Evolutionary conservation across 2,329 filamentous ascomycete genomes (phyloP).

Genomic region (Ramularia endophylla): DNA sequence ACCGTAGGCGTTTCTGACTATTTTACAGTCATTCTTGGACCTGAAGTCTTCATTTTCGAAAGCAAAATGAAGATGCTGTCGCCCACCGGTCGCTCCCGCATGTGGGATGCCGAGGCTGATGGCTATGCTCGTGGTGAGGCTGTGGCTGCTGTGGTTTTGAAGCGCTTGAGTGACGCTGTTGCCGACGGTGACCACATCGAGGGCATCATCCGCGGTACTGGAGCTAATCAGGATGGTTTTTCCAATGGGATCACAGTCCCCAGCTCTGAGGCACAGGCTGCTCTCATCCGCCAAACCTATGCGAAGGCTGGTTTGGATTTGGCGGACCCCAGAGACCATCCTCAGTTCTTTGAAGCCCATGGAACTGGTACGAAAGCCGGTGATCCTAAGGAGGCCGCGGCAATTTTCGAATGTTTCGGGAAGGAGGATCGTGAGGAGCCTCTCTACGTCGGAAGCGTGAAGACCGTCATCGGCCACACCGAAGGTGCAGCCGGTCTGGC

Average conservation of each 20-base stretch:
- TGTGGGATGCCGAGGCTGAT: conserved; percentile 36
- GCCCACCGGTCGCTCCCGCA: conserved; percentile 21
- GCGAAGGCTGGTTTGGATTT: conserved; percentile 39
- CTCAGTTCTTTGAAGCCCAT: conserved; percentile 17
- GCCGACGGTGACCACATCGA: conserved; percentile 23
- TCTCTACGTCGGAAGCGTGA: conserved; percentile 18
- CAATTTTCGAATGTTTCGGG: conserved; percentile 9
- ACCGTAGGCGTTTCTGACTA: no score
- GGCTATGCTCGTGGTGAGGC: conserved; percentile 52
- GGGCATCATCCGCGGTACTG: conserved; percentile 32
- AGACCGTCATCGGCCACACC: conserved; percentile 17
- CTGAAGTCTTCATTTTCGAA: conserved; percentile 15
- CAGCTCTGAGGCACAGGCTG: conserved; percentile 30
- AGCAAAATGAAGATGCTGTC: conserved; percentile 30
- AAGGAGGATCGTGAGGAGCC: not conserved
- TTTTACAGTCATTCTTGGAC: conserved; percentile 23
- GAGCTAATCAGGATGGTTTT: conserved; percentile 34
- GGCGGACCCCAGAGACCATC: conserved; percentile 23
- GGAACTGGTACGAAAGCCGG: conserved; percentile 21
- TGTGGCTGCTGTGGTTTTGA: conserved; percentile 31
- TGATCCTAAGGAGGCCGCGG: conserved; percentile 19
- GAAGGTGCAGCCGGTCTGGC: conserved; percentile 14
- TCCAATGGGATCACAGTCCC: conserved; percentile 35
- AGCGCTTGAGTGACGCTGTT: conserved; percentile 11
- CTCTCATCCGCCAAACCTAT: conserved; percentile 45